Percentiles rank a stretch among this genome's conserved stretches.
phyloP scores from a whole-genome alignment of 108 stramenopile genomes.

The Epithemia pelagica region DNA sequence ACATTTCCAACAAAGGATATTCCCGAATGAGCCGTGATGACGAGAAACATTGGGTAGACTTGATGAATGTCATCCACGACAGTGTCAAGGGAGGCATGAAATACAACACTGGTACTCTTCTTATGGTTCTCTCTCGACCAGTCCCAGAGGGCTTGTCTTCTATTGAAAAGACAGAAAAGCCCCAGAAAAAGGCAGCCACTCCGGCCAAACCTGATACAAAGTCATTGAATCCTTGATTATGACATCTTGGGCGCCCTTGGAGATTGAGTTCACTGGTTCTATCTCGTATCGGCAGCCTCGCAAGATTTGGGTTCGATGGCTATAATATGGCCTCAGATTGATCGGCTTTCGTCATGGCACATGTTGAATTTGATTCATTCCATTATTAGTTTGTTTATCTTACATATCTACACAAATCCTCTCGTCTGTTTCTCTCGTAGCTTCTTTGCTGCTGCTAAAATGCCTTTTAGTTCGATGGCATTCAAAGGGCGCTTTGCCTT shows the following conservation, averaged over 20 bases:
- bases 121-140: conserved; percentile 81
- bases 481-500: conserved; percentile 37
- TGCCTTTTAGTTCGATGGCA: conserved; percentile 44
- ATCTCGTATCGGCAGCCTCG: conserved; percentile 27
- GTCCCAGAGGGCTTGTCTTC: conserved; percentile 21
- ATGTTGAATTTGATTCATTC: background rate
- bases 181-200: conserved; percentile 17
- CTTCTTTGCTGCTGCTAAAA: conserved; percentile 44
- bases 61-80: conserved; percentile 78
- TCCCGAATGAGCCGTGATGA: conserved; percentile 77
- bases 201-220: conserved; percentile 27
- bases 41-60: conserved; percentile 81
- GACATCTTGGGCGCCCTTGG: background rate
- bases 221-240: conserved; percentile 31
- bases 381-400: background rate
- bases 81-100: conserved; percentile 84
- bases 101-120: conserved; percentile 82
- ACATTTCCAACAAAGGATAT: conserved; percentile 88
- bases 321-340: background rate
- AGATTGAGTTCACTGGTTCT: background rate
- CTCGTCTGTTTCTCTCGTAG: conserved; percentile 20
- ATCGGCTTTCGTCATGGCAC: background rate
- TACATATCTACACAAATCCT: background rate
- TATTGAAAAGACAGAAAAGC: conserved; percentile 22
- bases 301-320: conserved; percentile 10